phyloP scores from a whole-genome alignment of 257 asterid genomes.

The Salvia hispanica region DNA sequence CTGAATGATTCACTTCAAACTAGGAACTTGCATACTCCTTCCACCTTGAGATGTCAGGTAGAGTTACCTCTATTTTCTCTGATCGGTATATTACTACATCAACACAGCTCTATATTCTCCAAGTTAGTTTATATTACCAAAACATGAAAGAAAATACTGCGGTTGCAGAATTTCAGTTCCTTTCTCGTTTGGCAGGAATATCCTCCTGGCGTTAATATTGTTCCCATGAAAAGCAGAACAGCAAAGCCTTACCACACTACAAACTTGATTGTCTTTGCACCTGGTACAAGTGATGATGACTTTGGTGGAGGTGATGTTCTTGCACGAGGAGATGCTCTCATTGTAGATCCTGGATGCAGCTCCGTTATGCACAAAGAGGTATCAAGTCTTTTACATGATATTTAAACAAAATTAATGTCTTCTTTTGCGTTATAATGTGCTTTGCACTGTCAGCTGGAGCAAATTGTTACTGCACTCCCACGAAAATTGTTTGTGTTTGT shows the following conservation, averaged over 20 bases:
- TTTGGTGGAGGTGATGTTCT: conserved; percentile 39
- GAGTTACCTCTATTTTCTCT: background rate
- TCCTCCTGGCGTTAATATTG: conserved; percentile 78
- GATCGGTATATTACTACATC: background rate
- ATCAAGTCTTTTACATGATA: conserved; percentile 18
- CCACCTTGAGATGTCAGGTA: conserved; percentile 66
- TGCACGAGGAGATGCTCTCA: conserved; percentile 82
- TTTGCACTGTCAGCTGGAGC: conserved; percentile 64
- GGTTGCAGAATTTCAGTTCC: conserved; percentile 4
- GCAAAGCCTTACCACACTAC: conserved; percentile 81
- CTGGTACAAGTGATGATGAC: conserved; percentile 39
- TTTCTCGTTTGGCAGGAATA: conserved; percentile 61
- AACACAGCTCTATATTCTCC: background rate
- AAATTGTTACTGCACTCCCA: conserved; percentile 77
- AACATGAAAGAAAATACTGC: conserved; percentile 6
- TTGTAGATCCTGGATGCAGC: conserved; percentile 95
- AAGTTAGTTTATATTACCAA: background rate
- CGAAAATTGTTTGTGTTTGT: conserved; percentile 73
- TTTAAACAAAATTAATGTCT: conserved; percentile 1
- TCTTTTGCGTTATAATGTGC: conserved; percentile 19
- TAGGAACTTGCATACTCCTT: conserved; percentile 48
- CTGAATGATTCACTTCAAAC: conserved; percentile 50
- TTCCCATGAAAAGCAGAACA: conserved; percentile 93
- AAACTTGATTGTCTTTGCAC: conserved; percentile 68
- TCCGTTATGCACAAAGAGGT: conserved; percentile 77